A percentile compares a stretch with the other conserved stretches of the same genome.
These are phyloP conservation scores for Elaeis guineensis DNA, from an alignment of 176 grass and related monocot genomes.

Conservation along the genomic window DNA sequence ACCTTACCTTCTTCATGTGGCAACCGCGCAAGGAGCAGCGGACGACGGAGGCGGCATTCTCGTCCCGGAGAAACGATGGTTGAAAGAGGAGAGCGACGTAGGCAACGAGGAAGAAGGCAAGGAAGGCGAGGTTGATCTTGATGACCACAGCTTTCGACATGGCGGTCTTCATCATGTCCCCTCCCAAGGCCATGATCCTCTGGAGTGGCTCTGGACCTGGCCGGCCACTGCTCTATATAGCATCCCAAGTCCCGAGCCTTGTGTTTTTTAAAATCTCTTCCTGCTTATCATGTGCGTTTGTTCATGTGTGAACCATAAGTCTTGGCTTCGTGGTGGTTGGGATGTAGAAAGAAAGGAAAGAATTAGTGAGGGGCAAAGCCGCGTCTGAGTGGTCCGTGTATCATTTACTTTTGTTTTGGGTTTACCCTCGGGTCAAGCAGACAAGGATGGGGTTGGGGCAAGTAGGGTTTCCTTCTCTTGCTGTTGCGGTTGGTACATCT, in stretches of 20 bases:
- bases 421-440: too few species aligned
- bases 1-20: conserved; percentile 92
- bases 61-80: conserved; percentile 38
- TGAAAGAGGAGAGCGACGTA: conserved; percentile 81
- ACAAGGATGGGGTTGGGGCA: neutral
- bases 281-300: too few species aligned
- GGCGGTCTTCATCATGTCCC: conserved; percentile 49
- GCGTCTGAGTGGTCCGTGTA: too few species aligned
- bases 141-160: conserved; percentile 40
- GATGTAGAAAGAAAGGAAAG: neutral
- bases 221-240: too few species aligned
- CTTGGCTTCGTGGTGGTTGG: neutral
- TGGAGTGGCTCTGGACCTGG: too few species aligned
- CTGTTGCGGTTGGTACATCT: conserved; percentile 7
- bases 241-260: too few species aligned
- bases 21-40: conserved; percentile 59
- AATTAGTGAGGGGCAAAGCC: neutral
- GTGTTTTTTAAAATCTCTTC: too few species aligned
- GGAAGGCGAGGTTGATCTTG: conserved; percentile 73
- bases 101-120: conserved; percentile 59
- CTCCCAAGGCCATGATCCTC: conserved; percentile 10
- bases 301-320: neutral
- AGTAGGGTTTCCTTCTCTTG: neutral
- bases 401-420: too few species aligned
- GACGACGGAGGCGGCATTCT: conserved; percentile 40